phyloP scores from a whole-genome alignment of 768 basidiomycete genomes.

The Psilocybe sp. region DNA sequence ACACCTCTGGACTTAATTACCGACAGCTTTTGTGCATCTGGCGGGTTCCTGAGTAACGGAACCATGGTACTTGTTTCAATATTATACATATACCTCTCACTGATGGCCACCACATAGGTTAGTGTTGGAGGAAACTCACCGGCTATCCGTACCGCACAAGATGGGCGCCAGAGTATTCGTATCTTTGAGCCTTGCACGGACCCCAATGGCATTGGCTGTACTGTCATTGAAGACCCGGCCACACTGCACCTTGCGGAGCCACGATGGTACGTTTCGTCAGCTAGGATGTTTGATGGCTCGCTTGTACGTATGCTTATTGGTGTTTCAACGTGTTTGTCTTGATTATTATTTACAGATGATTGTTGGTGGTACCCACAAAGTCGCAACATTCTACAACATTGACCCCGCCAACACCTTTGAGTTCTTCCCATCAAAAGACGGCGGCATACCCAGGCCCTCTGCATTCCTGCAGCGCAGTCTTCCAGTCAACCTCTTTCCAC shows the following conservation, averaged over 20 bases:
- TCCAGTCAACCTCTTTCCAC: conserved; percentile 24
- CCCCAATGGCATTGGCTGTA: conserved; percentile 26
- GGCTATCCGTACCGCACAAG: conserved; percentile 22
- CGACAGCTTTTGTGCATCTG: conserved; percentile 41
- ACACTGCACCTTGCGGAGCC: conserved; percentile 30
- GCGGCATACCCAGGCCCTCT: conserved; percentile 26
- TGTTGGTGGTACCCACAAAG: conserved; percentile 23
- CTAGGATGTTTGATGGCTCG: conserved; percentile 30
- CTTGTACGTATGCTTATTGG: conserved; percentile 23
- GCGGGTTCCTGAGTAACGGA: conserved; percentile 38
- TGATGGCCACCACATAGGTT: conserved; percentile 11
- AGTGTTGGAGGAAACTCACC: conserved; percentile 29
- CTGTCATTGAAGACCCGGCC: conserved; percentile 32
- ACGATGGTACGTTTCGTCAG: conserved; percentile 39
- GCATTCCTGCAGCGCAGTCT: conserved; percentile 23
- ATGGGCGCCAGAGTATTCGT: conserved; percentile 35
- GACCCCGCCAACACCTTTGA: conserved; percentile 45
- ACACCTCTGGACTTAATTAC: conserved; percentile 32
- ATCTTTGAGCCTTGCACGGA: conserved; percentile 38
- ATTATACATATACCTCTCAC: too few species aligned
- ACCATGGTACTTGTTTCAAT: conserved; percentile 24
- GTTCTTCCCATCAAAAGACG: conserved; percentile 38
- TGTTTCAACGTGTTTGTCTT: conserved; percentile 5
- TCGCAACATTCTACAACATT: conserved; percentile 59
- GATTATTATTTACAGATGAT: conserved; percentile 17